Evolutionary conservation across 305 asterid genomes (phyloP), one percentile per base, ranked within the genome.

Genomic region (Ajuga reptans): DNA sequence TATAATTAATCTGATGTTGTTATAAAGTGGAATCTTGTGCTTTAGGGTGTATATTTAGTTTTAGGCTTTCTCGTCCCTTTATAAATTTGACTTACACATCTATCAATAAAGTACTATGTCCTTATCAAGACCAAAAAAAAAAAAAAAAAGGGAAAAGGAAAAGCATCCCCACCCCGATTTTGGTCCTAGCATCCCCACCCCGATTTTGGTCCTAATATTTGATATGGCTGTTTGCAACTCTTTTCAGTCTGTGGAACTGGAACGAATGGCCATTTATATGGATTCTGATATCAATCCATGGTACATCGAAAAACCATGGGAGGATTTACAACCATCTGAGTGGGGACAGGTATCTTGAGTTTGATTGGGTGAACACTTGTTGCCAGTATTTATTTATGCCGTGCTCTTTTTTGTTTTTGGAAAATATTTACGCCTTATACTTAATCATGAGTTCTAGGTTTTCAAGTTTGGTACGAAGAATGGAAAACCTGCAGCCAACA

Each of bases 281-380:
- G 95, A 93, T 78, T 89, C 97, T 78, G 97, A 93, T 77, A 78
- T 86, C 73, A 67, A 45, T 59, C 96, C 99, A 1, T 93, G 97
- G 97, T 73, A 84, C 56, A 62, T 84, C 42, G 84, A 82, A 66
- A 87, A 89, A 78, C 78, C 91, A 45, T 93, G 97, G 99, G 89
- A 83, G 75, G 85, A 86, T 65, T 85, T 93, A 81, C 80, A 69
- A 60, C 97, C 95, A 24, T 64, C 65, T 49, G 96, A 93, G 75
- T 93, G 99, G 99, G 82, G 65, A 71, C 95, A 90, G 97, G 99
- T 90, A 72, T 73, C 68, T 66, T 60, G 39, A 49, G 69, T 72
- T 68, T 57, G 74, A 68, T 66, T 53, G 43, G 21, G 42, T 56
- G n/a, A 18, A 34, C 60, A 14, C 52, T 69, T 78, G 57, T 60